Conservation (phyloP, 1,284 basidiomycete genomes). For the Clitocybe nebularis region DNA sequence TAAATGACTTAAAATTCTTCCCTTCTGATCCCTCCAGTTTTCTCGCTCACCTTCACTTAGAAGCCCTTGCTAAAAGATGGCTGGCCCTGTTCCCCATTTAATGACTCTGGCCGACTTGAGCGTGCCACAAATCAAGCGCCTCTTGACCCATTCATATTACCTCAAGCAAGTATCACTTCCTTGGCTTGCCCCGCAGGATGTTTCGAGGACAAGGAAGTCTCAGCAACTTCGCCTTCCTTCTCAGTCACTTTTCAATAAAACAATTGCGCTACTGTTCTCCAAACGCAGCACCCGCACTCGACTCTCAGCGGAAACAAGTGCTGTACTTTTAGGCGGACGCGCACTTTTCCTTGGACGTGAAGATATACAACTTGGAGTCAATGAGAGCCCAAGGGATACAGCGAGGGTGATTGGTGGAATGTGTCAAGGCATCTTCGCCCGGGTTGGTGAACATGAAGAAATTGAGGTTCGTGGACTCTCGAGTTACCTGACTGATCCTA, state of each 20-base stretch:
- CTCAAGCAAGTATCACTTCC: slow-evolving; percentile 60
- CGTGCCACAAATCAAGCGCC: slow-evolving; percentile 62
- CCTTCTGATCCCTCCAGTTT: neutral
- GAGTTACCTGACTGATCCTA: slow-evolving; percentile 3
- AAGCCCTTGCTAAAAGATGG: slow-evolving; percentile 9
- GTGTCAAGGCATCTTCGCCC: slow-evolving; percentile 96
- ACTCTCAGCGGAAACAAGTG: slow-evolving; percentile 82
- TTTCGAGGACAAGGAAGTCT: slow-evolving; percentile 24
- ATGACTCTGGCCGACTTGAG: slow-evolving; percentile 84
- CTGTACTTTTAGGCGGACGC: slow-evolving; percentile 78
- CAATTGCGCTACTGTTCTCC: slow-evolving; percentile 87
- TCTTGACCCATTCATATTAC: slow-evolving; percentile 57
- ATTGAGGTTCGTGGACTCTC: slow-evolving; percentile 66
- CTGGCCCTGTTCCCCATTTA: slow-evolving; percentile 51
- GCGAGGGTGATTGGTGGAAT: slow-evolving; percentile 89
- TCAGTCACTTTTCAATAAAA: slow-evolving; percentile 73
- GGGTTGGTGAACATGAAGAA: slow-evolving; percentile 89
- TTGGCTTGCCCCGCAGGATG: slow-evolving; percentile 51
- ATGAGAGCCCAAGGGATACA: slow-evolving; percentile 85
- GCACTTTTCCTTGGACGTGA: slow-evolving; percentile 88
- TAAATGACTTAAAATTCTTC: neutral
- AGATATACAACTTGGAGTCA: slow-evolving; percentile 96
- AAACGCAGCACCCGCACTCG: slow-evolving; percentile 95
- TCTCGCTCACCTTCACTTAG: neutral
- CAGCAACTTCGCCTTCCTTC: slow-evolving; percentile 53